Base-by-base conservation (phyloP, 2,329 filamentous ascomycete genomes). In the Orbilia blumenaviensis region DNA sequence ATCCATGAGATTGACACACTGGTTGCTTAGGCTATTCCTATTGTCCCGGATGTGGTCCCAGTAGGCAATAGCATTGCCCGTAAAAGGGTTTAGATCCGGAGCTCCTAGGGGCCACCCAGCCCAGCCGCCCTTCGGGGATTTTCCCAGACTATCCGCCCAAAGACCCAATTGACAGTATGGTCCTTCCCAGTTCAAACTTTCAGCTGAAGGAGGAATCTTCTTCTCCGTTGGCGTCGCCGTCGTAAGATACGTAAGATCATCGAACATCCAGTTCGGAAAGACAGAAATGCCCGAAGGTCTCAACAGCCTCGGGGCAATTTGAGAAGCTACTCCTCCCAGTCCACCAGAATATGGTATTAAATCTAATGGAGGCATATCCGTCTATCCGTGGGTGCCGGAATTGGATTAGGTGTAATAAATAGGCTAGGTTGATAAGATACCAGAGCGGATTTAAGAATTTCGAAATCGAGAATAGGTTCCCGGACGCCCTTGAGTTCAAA, bases 1-100 rank as follows among this genome's bases (percentile, higher is more conserved):
- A 10, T 68, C 64, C 16, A 41, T 50, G 29, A 68, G 32, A 21
- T 68, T 68, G 7, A 14, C 18, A 32, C 64, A 68, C 8, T 44
- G n/a, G 6, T 56, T 44, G 16, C 42, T 58, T 12, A 67, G 27
- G 0, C 25, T 18, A 12, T 56, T 56, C n/a, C 9, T 23, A 5
- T 56, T 56, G 18, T 38, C 52, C 38, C 52, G 16, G 2, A 56
- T 21, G 18, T 38, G 36, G 10, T 56, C 18, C 52, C 52, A 56
- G 18, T 56, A 56, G 0, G 8, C n/a, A 4, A 14, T 21, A 2
- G n/a, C 2, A 10, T 56, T 38, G 0, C 10, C 32, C 4, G 14
- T 21, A 44, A n/a, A 6, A 4, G 29, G 29, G 10, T 10, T 34
- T 34, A 23, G 18, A 3, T 56, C 52, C 9, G 52, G 52, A 0